Evolutionary conservation across 169 alveolate genomes (phyloP).

Genomic region (Eimeria brunetti): DNA sequence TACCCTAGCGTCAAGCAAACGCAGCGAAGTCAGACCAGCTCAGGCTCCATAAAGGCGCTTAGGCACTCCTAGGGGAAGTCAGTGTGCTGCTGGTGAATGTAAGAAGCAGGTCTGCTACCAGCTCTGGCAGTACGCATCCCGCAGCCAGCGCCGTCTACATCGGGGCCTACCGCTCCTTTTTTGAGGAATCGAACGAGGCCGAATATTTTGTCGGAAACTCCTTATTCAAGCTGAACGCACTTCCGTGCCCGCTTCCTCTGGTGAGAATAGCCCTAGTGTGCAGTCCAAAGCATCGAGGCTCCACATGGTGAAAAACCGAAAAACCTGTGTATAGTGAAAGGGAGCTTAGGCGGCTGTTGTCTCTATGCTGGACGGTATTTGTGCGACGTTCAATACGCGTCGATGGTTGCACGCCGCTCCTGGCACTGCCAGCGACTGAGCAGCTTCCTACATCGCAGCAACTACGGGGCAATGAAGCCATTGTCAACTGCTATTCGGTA

Average conservation of each 20-base stretch:
- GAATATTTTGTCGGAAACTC: background rate
- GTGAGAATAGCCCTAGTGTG: background rate
- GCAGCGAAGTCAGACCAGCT: background rate
- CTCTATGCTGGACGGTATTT: background rate
- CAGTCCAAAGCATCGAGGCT: background rate
- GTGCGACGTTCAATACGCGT: background rate
- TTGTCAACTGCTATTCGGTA: slow-evolving; percentile 13
- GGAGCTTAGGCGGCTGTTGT: background rate
- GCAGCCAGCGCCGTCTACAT: background rate
- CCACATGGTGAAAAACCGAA: background rate
- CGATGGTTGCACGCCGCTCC: background rate
- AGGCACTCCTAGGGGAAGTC: background rate
- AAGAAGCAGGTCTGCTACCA: background rate
- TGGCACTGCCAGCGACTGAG: background rate
- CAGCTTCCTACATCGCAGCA: background rate
- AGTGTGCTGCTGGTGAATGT: background rate
- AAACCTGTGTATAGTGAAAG: background rate
- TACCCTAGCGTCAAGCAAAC: background rate
- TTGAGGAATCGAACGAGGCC: background rate
- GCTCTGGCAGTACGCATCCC: background rate
- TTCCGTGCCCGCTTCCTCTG: background rate
- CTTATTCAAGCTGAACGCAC: background rate
- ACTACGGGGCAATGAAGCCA: background rate
- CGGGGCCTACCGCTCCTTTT: background rate
- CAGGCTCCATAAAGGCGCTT: background rate